A percentile compares a stretch with the other conserved stretches of the same genome.
Conservation (phyloP, 2,329 filamentous ascomycete genomes). For the Trichoderma sp. region DNA sequence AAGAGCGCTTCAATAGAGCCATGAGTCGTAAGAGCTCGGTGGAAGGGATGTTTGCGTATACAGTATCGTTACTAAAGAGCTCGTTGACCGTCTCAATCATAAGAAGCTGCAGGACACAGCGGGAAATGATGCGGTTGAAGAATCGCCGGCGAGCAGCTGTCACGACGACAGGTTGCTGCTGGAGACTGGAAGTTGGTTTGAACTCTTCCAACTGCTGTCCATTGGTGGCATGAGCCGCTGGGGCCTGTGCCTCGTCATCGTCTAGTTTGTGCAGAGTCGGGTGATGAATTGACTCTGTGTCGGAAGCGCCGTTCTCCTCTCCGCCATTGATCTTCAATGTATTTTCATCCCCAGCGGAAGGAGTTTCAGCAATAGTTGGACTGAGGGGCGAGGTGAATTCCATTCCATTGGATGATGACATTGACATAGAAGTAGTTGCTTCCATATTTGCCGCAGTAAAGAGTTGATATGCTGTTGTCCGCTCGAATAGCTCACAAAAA, state of each 20-base stretch:
- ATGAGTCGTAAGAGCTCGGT: conserved; percentile 88
- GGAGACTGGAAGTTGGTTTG: conserved; percentile 72
- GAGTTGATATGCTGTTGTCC: conserved; percentile 91
- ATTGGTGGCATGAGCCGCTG: conserved; percentile 35
- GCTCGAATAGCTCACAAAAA: conserved; percentile 93
- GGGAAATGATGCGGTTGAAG: conserved; percentile 99
- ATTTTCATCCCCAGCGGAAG: conserved; percentile 52
- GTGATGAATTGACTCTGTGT: conserved; percentile 41
- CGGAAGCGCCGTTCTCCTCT: conserved; percentile 45
- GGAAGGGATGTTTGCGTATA: conserved; percentile 92
- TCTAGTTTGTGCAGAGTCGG: conserved; percentile 37
- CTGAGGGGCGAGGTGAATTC: conserved; percentile 54
- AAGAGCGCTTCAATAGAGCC: conserved; percentile 91
- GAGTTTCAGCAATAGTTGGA: conserved; percentile 44
- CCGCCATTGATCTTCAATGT: conserved; percentile 64
- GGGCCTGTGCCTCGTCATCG: conserved; percentile 43
- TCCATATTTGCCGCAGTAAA: conserved; percentile 78
- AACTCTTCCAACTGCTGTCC: conserved; percentile 77
- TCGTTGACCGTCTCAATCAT: conserved; percentile 99
- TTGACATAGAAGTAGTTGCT: conserved; percentile 55
- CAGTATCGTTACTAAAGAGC: conserved; percentile 94
- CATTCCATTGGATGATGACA: conserved; percentile 54
- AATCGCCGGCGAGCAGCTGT: conserved; percentile 91
- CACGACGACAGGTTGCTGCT: conserved; percentile 88
- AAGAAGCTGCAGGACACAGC: conserved; percentile 93